Evolutionary conservation across 192 early-diverging fungal species (phyloP).

Genomic region (Paraglomus brasilianum): DNA sequence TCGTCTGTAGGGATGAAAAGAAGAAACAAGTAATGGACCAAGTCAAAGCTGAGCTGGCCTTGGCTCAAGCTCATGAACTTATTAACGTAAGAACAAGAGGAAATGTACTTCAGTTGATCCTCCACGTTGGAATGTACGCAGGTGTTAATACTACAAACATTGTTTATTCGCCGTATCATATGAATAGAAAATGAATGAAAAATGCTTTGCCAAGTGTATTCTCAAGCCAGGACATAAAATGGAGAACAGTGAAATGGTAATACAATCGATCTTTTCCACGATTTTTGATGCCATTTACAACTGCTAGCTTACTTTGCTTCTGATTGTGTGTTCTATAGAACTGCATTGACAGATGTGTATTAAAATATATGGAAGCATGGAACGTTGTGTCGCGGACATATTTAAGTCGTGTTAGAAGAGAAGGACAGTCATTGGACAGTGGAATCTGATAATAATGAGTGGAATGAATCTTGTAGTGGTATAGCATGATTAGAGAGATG

Average conservation of each 20-base stretch:
- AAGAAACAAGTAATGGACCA: slow-evolving; percentile 77
- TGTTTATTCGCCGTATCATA: too few relatives aligned
- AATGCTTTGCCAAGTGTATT: slow-evolving; percentile 85
- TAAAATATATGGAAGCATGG: slow-evolving; percentile 89
- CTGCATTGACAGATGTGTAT: slow-evolving; percentile 78
- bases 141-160: too few relatives aligned
- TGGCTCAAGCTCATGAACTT: slow-evolving; percentile 82
- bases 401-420: slow-evolving; percentile 68
- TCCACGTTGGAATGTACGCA: too few relatives aligned
- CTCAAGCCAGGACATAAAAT: slow-evolving; percentile 70
- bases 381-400: slow-evolving; percentile 78
- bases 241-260: slow-evolving; percentile 67
- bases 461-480: too few relatives aligned
- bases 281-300: neutral
- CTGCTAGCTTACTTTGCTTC: neutral
- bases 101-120: neutral
- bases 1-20: slow-evolving; percentile 42
- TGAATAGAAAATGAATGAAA: slow-evolving; percentile 79
- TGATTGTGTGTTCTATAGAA: slow-evolving; percentile 36
- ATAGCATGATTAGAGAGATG: too few relatives aligned
- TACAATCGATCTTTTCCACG: neutral
- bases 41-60: slow-evolving; percentile 72
- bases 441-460: neutral
- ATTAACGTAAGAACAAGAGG: slow-evolving; percentile 57
- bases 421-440: slow-evolving; percentile 39